phyloP scores from a whole-genome alignment of 2,329 filamentous ascomycete species.

The Beauveria medogensis region DNA sequence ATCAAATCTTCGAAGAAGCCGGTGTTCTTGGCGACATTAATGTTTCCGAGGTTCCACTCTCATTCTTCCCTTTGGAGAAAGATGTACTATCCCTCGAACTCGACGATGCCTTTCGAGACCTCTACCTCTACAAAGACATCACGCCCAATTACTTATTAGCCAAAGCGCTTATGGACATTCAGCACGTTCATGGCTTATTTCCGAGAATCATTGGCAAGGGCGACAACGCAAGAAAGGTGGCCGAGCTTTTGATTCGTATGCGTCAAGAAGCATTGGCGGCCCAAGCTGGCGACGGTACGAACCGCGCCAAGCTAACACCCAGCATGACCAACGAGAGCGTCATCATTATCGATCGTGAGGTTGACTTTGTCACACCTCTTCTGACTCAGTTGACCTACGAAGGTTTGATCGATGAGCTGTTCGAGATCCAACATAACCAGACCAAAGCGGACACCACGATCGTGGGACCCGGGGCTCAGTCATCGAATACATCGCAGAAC shows the following conservation, averaged over 20 bases:
- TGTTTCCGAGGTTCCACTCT: slow-evolving; percentile 77
- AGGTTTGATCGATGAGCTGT: slow-evolving; percentile 87
- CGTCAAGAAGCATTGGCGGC: slow-evolving; percentile 79
- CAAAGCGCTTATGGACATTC: slow-evolving; percentile 87
- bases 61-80: slow-evolving; percentile 85
- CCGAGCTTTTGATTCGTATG: slow-evolving; percentile 83
- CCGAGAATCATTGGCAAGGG: slow-evolving; percentile 93
- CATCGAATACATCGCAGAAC: slow-evolving; percentile 47
- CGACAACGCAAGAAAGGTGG: slow-evolving; percentile 82
- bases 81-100: slow-evolving; percentile 89
- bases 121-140: slow-evolving; percentile 85
- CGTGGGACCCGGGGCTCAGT: slow-evolving; percentile 64
- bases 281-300: slow-evolving; percentile 58
- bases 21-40: slow-evolving; percentile 90
- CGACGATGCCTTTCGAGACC: slow-evolving; percentile 74
- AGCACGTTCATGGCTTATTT: slow-evolving; percentile 86
- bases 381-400: slow-evolving; percentile 96
- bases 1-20: slow-evolving; percentile 84
- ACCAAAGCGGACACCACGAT: slow-evolving; percentile 87
- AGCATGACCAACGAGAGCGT: slow-evolving; percentile 84
- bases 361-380: slow-evolving; percentile 85
- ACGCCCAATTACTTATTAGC: slow-evolving; percentile 85
- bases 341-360: slow-evolving; percentile 90
- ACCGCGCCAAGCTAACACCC: slow-evolving; percentile 64
- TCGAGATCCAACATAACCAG: slow-evolving; percentile 86